Evolutionary conservation across 1,284 basidiomycete species (phyloP), one percentile per base, ranked within the genome.

Genomic region (Gymnopus androsaceus): DNA sequence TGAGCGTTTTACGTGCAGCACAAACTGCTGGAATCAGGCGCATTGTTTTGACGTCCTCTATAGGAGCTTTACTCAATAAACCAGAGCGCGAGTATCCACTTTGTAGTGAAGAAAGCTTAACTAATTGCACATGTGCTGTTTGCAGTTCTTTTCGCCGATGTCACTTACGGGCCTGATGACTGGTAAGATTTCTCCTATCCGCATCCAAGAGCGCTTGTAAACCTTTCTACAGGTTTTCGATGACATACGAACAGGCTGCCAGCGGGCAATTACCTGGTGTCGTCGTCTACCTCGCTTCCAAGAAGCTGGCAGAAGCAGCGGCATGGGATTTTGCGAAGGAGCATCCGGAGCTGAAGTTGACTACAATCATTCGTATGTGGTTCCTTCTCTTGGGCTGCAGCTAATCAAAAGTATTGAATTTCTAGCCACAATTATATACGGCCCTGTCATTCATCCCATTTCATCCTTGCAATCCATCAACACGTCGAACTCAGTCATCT

Each of bases 311-410:
- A 8, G 75, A 76, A 53, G 59, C 63, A 28, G 72, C 71, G 3
- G 63, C 69, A 6, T 74, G 72, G 71, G 63, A 72, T 5, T 75
- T 69, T 38, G 73, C 67, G 7, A 59, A 66, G 47, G 59, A 68
- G 40, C 67, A 75, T 48, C 67, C 73, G n/a, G 54, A 69, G 21
- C 58, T 76, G 21, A 69, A 73, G 36, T 58, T 75, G 46, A 64
- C 69, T 23, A 66, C 67, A 6, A 58, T 69, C 70, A 48, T 57
- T 19, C 47, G 67, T 50, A 30, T 31, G 34, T 54, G 8, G 4
- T 53, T 4, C n/a, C n/a, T n/a, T n/a, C n/a, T n/a, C n/a, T n/a
- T n/a, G n/a, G n/a, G n/a, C n/a, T n/a, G n/a, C n/a, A n/a, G n/a
- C n/a, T n/a, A n/a, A n/a, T n/a, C n/a, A n/a, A n/a, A n/a, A n/a